Evolutionary conservation across 2,329 filamentous ascomycete genomes (phyloP), one percentile per base, ranked within the genome.

Genomic region (Botryotinia globosa): DNA sequence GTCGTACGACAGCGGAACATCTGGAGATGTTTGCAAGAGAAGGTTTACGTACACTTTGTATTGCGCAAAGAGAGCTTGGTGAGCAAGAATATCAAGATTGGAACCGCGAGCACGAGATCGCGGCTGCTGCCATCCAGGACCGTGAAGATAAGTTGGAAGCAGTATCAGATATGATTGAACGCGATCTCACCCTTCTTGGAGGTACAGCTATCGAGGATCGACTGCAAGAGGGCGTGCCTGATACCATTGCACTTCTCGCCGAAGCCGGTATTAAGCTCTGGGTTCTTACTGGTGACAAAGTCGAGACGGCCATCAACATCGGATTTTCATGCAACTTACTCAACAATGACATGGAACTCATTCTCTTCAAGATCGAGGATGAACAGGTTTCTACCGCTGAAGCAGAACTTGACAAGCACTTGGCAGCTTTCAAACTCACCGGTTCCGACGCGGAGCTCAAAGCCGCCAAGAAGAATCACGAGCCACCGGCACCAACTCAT

Each of bases 261-360:
- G 90, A 94, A 79, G 96, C 96, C 71, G 97, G 97, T 81, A 98
- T 99, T 83, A 99, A 99, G 83, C 88, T 99, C 12, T 99, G 96
- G 96, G 96, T 99, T 71, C 85, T 99, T 76, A 99, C 96, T 25
- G 96, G 97, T 75, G 96, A 99, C 86, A 99, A 98, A 83, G 95
- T 98, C 45, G 96, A 99, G 83, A 99, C 96, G 37, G 96, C 97
- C 73, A 99, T 99, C 89, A 99, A 99, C 84, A 99, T 99, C 80
- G 96, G 96, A 3, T 99, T 98, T 83, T 99, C 97, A 18, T 99
- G 97, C 85, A 99, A 99, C 78, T 87, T 99, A 45, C 88, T 99
- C 72, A 94, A 95, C 83, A 99, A 98, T 82, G 93, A 97, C 77
- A 98, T 99, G 96, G 96, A 99, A 77, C 85, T 99, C 74, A 92